Percentiles rank a stretch among this genome's conserved stretches.
Conservation (phyloP, 331 rosid genomes). For the Quercus phellos region DNA sequence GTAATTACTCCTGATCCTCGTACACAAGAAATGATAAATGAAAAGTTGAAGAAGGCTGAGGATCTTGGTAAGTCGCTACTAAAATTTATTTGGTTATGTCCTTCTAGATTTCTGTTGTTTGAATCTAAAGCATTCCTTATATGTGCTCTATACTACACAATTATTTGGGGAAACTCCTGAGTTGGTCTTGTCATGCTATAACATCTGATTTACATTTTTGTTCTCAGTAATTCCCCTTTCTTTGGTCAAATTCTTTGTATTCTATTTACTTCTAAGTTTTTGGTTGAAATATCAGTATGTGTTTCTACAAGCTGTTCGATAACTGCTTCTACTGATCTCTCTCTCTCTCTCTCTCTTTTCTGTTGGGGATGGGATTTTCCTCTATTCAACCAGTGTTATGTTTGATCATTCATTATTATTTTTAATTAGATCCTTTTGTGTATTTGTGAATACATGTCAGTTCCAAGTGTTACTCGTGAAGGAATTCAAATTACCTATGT, state of each 20-base stretch:
- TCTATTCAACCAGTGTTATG: background rate
- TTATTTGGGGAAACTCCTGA: background rate
- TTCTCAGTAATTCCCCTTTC: background rate
- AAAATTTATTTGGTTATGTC: background rate
- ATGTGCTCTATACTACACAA: background rate
- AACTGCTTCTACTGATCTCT: background rate
- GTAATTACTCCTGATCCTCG: constrained; percentile 81
- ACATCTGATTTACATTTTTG: background rate
- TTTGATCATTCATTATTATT: background rate
- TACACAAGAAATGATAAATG: constrained; percentile 98
- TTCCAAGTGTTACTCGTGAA: background rate
- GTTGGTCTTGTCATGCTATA: background rate
- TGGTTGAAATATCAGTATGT: background rate
- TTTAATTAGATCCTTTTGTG: background rate
- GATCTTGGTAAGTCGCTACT: constrained; percentile 70
- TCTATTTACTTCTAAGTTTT: background rate
- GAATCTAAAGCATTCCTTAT: background rate
- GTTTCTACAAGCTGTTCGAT: background rate
- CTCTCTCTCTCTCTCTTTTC: background rate
- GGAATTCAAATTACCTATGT: background rate
- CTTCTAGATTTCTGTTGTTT: background rate
- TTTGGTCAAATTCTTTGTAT: background rate
- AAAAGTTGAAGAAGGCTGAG: constrained; percentile 95
- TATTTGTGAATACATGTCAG: background rate
- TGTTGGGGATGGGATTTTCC: background rate